Evolutionary conservation across 805 yeast genomes (phyloP).

Genomic region (Yamadazyma kitorensis): DNA sequence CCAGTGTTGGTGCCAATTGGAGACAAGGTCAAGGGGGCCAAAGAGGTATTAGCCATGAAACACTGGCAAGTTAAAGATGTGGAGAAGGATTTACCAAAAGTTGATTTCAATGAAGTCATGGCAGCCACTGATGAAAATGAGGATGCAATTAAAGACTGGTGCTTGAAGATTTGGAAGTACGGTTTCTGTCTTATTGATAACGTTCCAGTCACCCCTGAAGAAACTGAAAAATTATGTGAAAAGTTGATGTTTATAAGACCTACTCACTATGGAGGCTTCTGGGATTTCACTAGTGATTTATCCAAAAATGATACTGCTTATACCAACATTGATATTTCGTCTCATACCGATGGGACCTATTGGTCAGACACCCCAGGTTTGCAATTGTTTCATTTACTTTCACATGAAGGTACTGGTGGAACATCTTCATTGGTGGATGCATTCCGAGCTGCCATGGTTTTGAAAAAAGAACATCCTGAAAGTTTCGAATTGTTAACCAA

Average conservation of each 20-base stretch:
- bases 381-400: conserved; percentile 63
- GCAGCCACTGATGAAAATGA: conserved; percentile 24
- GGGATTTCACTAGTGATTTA: conserved; percentile 73
- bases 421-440: conserved; percentile 67
- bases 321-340: conserved; percentile 60
- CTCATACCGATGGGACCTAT: conserved; percentile 74
- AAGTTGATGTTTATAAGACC: conserved; percentile 58
- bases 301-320: conserved; percentile 70
- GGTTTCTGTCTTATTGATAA: conserved; percentile 63
- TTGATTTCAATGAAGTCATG: conserved; percentile 49
- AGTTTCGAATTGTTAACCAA: conserved; percentile 48
- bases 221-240: conserved; percentile 55
- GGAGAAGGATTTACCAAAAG: conserved; percentile 40
- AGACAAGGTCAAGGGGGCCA: conserved; percentile 24
- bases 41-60: conserved; percentile 25
- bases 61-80: conserved; percentile 48
- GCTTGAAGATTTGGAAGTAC: conserved; percentile 47
- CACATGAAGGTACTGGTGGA: conserved; percentile 67
- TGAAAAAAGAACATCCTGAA: conserved; percentile 47
- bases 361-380: conserved; percentile 73
- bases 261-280: conserved; percentile 78
- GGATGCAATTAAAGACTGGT: conserved; percentile 53
- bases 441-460: conserved; percentile 53
- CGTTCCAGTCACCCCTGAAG: conserved; percentile 59
- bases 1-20: conserved; percentile 41